Conservation (phyloP, 768 basidiomycete species). For the Strobilomyces confusus region DNA sequence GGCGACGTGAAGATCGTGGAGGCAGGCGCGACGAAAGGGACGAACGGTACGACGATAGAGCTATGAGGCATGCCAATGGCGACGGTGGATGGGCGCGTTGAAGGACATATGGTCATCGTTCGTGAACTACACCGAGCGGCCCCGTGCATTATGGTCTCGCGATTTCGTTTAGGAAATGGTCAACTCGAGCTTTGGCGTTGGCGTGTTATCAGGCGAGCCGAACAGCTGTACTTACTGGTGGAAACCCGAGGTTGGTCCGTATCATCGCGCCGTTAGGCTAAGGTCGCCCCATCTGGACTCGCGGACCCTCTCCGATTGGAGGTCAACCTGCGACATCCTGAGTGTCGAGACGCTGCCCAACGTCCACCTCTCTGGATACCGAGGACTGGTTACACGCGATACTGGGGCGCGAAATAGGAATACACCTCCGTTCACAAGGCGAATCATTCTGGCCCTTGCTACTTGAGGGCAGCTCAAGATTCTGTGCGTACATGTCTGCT, state of each 20-base stretch:
- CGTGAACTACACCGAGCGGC: slow-evolving; percentile 30
- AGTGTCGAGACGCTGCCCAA: slow-evolving; percentile 17
- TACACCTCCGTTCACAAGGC: slow-evolving; percentile 1
- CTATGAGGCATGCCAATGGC: slow-evolving; percentile 69
- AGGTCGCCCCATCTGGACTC: slow-evolving; percentile 28
- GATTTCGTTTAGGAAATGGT: slow-evolving; percentile 50
- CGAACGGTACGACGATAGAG: slow-evolving; percentile 74
- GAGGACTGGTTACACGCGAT: slow-evolving; percentile 14
- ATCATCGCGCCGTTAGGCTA: slow-evolving; percentile 31
- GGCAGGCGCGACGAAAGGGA: slow-evolving; percentile 82
- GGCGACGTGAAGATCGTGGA: slow-evolving; percentile 59
- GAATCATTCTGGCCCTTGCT: neutral
- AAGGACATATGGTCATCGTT: slow-evolving; percentile 40
- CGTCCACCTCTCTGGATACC: slow-evolving; percentile 6
- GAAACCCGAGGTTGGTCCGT: slow-evolving; percentile 34
- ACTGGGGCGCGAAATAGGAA: slow-evolving; percentile 6
- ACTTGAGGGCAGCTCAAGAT: neutral
- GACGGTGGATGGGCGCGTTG: slow-evolving; percentile 76
- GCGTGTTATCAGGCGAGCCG: slow-evolving; percentile 35
- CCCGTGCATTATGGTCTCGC: slow-evolving; percentile 37
- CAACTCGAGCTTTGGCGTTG: slow-evolving; percentile 36
- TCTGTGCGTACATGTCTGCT: slow-evolving; percentile 7
- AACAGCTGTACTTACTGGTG: slow-evolving; percentile 39
- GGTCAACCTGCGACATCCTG: slow-evolving; percentile 10
- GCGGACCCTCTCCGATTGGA: slow-evolving; percentile 16